A percentile compares a stretch with the other conserved stretches of the same genome.
Conservation (phyloP, 2,329 filamentous ascomycete genomes). For the Alternaria panax region DNA sequence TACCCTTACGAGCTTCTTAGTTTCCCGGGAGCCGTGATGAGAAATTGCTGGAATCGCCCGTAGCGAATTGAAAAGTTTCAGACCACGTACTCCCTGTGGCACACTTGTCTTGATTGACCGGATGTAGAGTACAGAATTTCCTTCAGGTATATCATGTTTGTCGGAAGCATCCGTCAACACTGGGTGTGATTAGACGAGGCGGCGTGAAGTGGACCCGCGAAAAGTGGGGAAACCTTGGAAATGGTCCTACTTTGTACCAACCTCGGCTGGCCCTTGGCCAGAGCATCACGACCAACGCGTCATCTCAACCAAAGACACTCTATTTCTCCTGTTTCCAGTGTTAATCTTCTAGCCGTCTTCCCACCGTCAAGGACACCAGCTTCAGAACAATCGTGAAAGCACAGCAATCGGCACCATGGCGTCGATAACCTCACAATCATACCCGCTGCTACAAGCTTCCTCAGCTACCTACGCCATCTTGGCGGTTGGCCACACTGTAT, state of each 20-base stretch:
- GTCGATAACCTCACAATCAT: constrained; percentile 23
- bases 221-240: constrained; percentile 16
- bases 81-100: too few relatives aligned
- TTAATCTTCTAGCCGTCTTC: background rate
- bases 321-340: background rate
- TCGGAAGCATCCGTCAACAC: too few relatives aligned
- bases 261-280: constrained; percentile 3
- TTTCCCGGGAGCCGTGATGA: too few relatives aligned
- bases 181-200: background rate
- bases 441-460: constrained; percentile 41
- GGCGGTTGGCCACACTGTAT: constrained; percentile 45
- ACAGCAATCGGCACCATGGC: constrained; percentile 19
- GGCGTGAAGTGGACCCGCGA: background rate
- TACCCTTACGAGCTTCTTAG: too few relatives aligned
- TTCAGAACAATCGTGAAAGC: background rate
- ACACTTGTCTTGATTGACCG: too few relatives aligned
- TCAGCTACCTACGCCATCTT: constrained; percentile 41
- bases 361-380: background rate
- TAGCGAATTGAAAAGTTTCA: too few relatives aligned
- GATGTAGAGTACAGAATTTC: too few relatives aligned
- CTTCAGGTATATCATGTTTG: too few relatives aligned
- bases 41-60: too few relatives aligned
- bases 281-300: constrained; percentile 7
- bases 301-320: background rate
- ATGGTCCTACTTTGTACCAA: constrained; percentile 1